Base-by-base conservation (phyloP, 1,284 basidiomycete genomes). In the Apiotrichum mycotoxinovorans region DNA sequence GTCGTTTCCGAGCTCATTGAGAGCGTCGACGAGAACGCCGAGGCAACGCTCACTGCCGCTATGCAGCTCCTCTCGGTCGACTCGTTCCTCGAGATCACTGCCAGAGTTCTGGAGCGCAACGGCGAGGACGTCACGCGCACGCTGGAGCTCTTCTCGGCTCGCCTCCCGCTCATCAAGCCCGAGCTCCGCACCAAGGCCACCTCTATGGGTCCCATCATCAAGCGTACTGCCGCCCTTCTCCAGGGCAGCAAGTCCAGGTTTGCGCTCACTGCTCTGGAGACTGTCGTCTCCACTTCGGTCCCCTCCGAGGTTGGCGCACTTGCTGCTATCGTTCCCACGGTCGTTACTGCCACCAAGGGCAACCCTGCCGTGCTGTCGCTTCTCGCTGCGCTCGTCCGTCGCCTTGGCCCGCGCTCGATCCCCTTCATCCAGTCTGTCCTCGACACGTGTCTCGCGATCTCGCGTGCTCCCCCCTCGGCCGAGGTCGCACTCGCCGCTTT, bases 381-480 rank as follows among this genome's bases (percentile, higher is more conserved):
- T 22, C 78, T 91, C 50, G 62, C 67, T 12, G 49, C 64, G 11
- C 56, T 65, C 11, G 54, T 63, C 23, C 74, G 80, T 20, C 86
- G 85, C 54, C 82, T 94, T n/a, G 90, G 89, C 0, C 89, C 91
- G 22, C 85, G 92, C 0, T 80, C 90, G 49, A 90, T 96, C 51
- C 89, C 92, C 8, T 83, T 85, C 76, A 86, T 93, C 73, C 85
- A 85, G 54, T 80, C 83, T n/a, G 82, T 92, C 47, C 81, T 89
- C 33, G 77, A 83, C 9, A 80, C 84, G 51, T 84, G 83, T 58
- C 78, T 85, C 27, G 62, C 71, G 11, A 68, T 85, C 40, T 77
- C 87, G 44, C 79, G 79, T 3, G 48, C 66, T 12, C 56, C 62
- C 15, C 54, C 63, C 3, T 57, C 63, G 1, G 34, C 64, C 15